Conservation (phyloP, 2,329 filamentous ascomycete species). For the Paramyrothecium roridum region DNA sequence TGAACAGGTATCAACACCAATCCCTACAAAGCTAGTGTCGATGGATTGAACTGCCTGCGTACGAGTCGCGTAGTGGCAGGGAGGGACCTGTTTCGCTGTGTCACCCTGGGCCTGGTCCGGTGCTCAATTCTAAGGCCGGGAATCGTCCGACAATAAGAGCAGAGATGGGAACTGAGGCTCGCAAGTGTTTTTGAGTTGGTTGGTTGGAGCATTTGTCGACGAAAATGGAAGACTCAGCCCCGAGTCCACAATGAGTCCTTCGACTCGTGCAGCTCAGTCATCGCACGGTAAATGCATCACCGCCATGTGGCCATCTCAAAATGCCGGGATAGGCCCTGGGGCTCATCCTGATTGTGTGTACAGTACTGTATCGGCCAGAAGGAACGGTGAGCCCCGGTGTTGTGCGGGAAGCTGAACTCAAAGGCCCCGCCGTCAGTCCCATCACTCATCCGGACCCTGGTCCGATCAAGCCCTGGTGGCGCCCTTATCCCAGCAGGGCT, state of each 20-base stretch:
- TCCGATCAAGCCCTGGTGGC: not conserved
- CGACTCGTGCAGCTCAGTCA: not conserved
- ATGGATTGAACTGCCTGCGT: not conserved
- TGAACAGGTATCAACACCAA: not conserved
- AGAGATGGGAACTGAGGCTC: not conserved
- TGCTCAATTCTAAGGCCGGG: too few species aligned
- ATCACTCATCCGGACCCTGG: not conserved
- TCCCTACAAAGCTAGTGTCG: not conserved
- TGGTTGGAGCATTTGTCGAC: not conserved
- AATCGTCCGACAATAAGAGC: not conserved
- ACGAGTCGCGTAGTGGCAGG: not conserved
- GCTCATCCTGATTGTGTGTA: too few species aligned
- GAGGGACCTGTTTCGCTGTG: not conserved
- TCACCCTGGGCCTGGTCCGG: not conserved
- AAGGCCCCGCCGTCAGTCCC: not conserved
- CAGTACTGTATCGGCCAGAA: not conserved
- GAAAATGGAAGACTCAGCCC: not conserved
- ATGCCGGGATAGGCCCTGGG: not conserved
- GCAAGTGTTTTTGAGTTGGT: not conserved
- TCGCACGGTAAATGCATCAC: not conserved
- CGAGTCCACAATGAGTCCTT: not conserved
- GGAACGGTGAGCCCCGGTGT: not conserved
- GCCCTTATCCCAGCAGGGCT: not conserved
- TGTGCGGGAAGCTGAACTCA: not conserved
- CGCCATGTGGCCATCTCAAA: not conserved